Evolutionary conservation across 306 rosid genomes (phyloP).

Genomic region (Datisca glomerata): DNA sequence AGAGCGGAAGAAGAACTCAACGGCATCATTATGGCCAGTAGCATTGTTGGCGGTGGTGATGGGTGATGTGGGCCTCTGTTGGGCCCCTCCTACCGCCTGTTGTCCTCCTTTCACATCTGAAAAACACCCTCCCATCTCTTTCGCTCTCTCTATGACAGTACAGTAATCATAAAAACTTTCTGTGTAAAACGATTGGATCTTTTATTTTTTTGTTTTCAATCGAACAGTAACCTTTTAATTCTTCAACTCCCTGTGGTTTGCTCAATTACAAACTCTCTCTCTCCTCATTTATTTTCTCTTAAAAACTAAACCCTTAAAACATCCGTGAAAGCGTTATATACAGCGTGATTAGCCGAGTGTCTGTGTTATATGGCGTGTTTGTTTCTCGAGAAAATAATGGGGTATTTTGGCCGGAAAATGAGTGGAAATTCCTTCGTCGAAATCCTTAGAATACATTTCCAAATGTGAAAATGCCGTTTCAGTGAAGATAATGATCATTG

Average conservation of each 20-base stretch:
- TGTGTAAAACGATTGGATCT: neutral
- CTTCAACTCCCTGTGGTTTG: no score
- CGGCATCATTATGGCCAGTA: slow-evolving; percentile 47
- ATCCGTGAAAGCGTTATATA: no score
- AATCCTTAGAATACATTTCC: no score
- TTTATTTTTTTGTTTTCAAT: neutral
- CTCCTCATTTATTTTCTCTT: neutral
- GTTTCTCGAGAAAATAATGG: neutral
- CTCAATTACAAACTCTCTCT: no score
- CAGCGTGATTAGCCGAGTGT: neutral
- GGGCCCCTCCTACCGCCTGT: slow-evolving; percentile 41
- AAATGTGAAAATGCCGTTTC: no score
- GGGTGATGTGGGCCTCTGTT: slow-evolving; percentile 3
- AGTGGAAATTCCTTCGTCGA: neutral
- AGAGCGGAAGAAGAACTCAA: slow-evolving; percentile 40
- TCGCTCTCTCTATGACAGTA: neutral
- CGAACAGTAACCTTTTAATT: neutral
- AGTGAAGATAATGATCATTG: no score
- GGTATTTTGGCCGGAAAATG: neutral
- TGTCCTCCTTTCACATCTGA: slow-evolving; percentile 57
- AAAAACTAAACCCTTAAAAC: no score
- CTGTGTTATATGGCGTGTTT: neutral
- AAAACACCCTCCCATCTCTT: slow-evolving; percentile 52
- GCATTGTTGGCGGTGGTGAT: neutral
- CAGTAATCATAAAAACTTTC: neutral